These are phyloP conservation scores for Boeremia exigua DNA, from an alignment of 2,329 filamentous ascomycete genomes.

Conservation along the genomic window DNA sequence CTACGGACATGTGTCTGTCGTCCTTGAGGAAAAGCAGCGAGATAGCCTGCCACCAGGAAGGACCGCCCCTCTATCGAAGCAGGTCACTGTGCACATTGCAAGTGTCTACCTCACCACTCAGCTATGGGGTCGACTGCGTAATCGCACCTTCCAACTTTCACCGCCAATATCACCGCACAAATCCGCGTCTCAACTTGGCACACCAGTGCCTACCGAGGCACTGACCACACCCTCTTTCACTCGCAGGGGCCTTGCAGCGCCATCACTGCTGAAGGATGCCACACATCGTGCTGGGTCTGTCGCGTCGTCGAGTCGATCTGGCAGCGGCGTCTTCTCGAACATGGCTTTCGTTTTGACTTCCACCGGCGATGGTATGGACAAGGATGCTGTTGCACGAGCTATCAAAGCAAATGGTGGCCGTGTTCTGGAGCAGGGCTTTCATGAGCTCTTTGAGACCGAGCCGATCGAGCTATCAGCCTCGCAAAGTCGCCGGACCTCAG, in stretches of 20 bases:
- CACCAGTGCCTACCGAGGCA: conserved; percentile 40
- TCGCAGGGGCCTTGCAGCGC: conserved; percentile 46
- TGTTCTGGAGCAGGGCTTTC: conserved; percentile 77
- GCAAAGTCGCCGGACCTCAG: conserved; percentile 20
- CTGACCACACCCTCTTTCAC: conserved; percentile 58
- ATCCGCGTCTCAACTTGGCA: conserved; percentile 28
- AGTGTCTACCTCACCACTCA: conserved; percentile 53
- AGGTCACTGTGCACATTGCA: conserved; percentile 49
- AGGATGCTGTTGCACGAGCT: conserved; percentile 63
- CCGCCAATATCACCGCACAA: conserved; percentile 24
- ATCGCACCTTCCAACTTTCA: conserved; percentile 45
- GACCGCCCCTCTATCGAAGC: conserved; percentile 22
- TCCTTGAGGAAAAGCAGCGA: conserved; percentile 50
- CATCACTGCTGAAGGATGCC: conserved; percentile 35
- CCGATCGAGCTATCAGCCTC: conserved; percentile 25
- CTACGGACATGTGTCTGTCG: conserved; percentile 49
- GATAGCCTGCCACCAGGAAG: conserved; percentile 43
- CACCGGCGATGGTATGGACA: conserved; percentile 59
- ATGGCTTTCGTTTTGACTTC: conserved; percentile 92
- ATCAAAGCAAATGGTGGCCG: conserved; percentile 75
- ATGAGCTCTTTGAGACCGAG: conserved; percentile 73
- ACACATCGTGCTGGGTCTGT: conserved; percentile 38
- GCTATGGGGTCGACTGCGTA: conserved; percentile 51
- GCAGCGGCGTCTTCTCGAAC: conserved; percentile 67
- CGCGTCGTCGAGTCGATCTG: conserved; percentile 32